These are phyloP conservation scores for Botryobasidium botryosum DNA, from an alignment of 768 basidiomycete genomes.

Conservation along the genomic window DNA sequence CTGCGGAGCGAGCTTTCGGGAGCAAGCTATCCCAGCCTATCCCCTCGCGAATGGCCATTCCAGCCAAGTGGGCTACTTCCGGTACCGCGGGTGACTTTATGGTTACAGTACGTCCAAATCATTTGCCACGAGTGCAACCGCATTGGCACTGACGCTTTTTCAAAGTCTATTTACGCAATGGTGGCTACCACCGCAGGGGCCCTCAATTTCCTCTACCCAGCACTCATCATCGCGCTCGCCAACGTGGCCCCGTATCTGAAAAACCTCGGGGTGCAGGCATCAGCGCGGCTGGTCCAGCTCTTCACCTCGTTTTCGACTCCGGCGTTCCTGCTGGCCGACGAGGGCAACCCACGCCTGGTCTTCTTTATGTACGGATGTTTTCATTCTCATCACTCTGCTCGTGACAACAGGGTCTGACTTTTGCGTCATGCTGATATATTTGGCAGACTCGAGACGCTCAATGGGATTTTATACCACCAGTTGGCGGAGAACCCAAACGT, in stretches of 20 bases:
- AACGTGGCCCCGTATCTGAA: slow-evolving; percentile 81
- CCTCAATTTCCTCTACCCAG: slow-evolving; percentile 76
- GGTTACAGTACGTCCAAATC: slow-evolving; percentile 43
- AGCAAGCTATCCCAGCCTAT: slow-evolving; percentile 46
- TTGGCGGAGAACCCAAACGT: slow-evolving; percentile 73
- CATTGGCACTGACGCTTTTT: not conserved
- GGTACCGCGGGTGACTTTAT: slow-evolving; percentile 77
- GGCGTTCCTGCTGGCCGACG: slow-evolving; percentile 76
- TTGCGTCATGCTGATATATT: not conserved
- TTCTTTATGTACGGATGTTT: slow-evolving; percentile 60
- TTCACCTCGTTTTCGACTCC: slow-evolving; percentile 87
- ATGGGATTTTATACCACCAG: slow-evolving; percentile 62
- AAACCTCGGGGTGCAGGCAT: slow-evolving; percentile 61
- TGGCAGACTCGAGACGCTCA: slow-evolving; percentile 77
- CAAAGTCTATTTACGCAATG: slow-evolving; percentile 72
- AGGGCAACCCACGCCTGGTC: slow-evolving; percentile 82
- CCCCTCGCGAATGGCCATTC: slow-evolving; percentile 34
- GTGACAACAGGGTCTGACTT: not conserved
- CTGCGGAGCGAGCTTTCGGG: slow-evolving; percentile 69
- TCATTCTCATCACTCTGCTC: not conserved
- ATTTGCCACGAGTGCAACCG: not conserved
- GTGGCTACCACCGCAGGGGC: slow-evolving; percentile 75
- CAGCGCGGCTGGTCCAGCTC: slow-evolving; percentile 71
- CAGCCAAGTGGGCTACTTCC: slow-evolving; percentile 55
- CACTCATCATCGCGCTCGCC: slow-evolving; percentile 75